phyloP scores from a whole-genome alignment of 495 filamentous ascomycete species.

The Aspergillus indologenus region DNA sequence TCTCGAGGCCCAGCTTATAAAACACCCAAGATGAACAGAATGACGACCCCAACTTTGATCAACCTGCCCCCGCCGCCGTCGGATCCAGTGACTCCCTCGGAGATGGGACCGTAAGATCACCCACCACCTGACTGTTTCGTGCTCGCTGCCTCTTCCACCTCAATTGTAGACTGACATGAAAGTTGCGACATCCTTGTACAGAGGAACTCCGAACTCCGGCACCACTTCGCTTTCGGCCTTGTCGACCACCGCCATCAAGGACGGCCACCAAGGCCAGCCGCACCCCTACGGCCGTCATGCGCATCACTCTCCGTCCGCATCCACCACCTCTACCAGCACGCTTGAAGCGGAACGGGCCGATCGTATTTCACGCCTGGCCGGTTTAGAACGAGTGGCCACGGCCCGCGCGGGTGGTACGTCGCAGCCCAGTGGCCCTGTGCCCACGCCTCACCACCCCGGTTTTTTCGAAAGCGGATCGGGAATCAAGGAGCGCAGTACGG shows the following conservation, averaged over 20 bases:
- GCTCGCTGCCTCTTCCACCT: neutral
- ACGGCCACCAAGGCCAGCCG: conserved; percentile 77
- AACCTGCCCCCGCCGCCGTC: conserved; percentile 82
- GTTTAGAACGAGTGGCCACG: conserved; percentile 74
- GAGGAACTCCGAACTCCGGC: conserved; percentile 86
- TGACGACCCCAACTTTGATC: conserved; percentile 65
- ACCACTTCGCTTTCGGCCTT: conserved; percentile 83
- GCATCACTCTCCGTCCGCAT: conserved; percentile 45
- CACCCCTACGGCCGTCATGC: conserved; percentile 55
- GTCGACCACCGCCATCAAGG: conserved; percentile 90
- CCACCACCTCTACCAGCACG: conserved; percentile 59
- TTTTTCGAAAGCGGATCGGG: conserved; percentile 69
- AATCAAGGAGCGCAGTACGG: conserved; percentile 73
- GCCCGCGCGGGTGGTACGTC: conserved; percentile 50
- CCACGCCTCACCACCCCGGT: conserved; percentile 33
- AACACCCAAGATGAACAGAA: conserved; percentile 9
- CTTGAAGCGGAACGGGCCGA: conserved; percentile 89
- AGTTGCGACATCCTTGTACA: conserved; percentile 32
- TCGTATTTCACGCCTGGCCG: conserved; percentile 86
- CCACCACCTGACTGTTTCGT: conserved; percentile 11
- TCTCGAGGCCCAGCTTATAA: no score
- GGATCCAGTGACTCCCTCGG: conserved; percentile 82
- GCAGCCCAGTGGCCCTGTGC: conserved; percentile 23
- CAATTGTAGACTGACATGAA: neutral
- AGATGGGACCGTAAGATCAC: conserved; percentile 74